Conservation (phyloP, 2,329 filamentous ascomycete species). For the Endoconidiophora polonica region DNA sequence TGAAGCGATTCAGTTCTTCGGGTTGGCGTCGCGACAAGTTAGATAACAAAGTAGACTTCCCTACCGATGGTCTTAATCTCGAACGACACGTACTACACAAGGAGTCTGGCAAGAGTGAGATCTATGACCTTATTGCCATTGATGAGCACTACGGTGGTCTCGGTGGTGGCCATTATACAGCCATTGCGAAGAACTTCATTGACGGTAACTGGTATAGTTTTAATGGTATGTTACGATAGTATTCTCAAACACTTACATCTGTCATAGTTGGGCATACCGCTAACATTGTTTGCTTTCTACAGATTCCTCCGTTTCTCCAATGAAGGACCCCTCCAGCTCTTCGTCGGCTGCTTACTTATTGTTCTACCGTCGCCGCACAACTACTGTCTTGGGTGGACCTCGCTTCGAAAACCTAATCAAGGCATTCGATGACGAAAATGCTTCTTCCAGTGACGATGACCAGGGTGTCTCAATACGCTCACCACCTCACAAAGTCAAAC, state of each 20-base stretch:
- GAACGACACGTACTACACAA: constrained; percentile 61
- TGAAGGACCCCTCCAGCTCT: constrained; percentile 43
- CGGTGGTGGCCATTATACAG: constrained; percentile 91
- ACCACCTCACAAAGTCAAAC: background rate
- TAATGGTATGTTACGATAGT: constrained; percentile 50
- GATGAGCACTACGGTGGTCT: constrained; percentile 92
- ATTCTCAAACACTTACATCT: background rate
- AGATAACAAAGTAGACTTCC: constrained; percentile 81
- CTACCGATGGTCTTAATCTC: constrained; percentile 72
- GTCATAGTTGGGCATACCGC: background rate
- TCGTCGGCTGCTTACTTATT: constrained; percentile 74
- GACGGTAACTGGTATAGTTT: constrained; percentile 90
- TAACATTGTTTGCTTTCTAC: constrained; percentile 3
- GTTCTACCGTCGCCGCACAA: constrained; percentile 82
- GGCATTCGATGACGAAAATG: constrained; percentile 35
- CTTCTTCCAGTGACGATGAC: constrained; percentile 41
- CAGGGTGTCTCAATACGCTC: constrained; percentile 34
- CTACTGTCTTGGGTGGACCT: constrained; percentile 60
- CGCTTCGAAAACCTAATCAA: constrained; percentile 55
- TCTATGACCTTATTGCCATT: constrained; percentile 88
- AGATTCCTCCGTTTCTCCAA: constrained; percentile 60
- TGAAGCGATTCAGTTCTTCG: constrained; percentile 86
- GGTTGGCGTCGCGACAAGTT: constrained; percentile 77
- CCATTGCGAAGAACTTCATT: constrained; percentile 81
- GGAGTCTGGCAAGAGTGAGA: constrained; percentile 62